phyloP scores from a whole-genome alignment of 306 rosid species.

The Sphenostylis stenocarpa region DNA sequence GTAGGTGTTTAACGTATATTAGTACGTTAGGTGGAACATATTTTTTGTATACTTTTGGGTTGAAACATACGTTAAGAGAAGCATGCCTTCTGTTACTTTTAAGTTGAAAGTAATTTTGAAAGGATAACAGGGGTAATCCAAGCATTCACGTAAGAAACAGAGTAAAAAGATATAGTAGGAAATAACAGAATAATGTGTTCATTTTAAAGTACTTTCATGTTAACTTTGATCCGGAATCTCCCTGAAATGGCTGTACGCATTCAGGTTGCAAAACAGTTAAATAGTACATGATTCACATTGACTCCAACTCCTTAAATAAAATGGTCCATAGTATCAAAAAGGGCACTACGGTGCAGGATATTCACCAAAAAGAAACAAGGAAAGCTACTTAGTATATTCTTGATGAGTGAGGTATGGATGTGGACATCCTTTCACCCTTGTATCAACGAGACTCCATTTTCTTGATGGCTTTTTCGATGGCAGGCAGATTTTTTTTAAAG shows the following conservation, averaged over 20 bases:
- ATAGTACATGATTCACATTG: constrained; percentile 25
- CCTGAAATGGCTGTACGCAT: constrained; percentile 17
- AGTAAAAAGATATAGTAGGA: background rate
- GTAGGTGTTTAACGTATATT: background rate
- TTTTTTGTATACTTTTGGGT: background rate
- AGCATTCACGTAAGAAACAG: background rate
- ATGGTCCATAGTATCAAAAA: constrained; percentile 23
- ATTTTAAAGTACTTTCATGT: constrained; percentile 1
- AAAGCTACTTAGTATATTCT: constrained; percentile 12
- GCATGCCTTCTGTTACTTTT: background rate
- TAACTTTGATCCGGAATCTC: constrained; percentile 10
- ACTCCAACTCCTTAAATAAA: constrained; percentile 25
- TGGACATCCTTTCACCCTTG: constrained; percentile 10
- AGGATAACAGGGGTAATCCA: background rate
- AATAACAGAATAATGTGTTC: background rate
- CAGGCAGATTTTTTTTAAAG: constrained; percentile 74
- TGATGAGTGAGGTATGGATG: background rate
- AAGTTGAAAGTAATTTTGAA: background rate
- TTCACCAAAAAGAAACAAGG: background rate
- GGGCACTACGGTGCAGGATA: constrained; percentile 13
- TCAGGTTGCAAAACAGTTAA: constrained; percentile 25
- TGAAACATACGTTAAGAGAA: background rate
- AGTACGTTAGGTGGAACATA: background rate
- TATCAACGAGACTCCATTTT: constrained; percentile 57
- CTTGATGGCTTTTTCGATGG: constrained; percentile 74